Evolutionary conservation across 768 basidiomycete species (phyloP).

Genomic region (Termitomyces sp.): DNA sequence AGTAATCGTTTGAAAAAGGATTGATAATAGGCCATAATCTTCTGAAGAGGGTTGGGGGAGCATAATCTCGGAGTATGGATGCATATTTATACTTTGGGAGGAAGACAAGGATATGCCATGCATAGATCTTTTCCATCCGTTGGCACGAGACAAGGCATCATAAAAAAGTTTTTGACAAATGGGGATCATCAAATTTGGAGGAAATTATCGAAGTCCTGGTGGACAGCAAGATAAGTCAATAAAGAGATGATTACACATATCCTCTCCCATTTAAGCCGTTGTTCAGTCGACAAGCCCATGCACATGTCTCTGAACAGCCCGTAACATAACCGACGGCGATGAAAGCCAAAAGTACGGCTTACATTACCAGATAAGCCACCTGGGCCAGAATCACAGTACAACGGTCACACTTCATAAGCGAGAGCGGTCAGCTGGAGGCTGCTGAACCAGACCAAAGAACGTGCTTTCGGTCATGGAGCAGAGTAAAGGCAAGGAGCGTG

Average conservation of each 20-base stretch:
- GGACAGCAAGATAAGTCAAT: background rate
- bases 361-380: background rate
- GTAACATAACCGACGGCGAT: background rate
- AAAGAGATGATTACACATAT: conserved; percentile 12
- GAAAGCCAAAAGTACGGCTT: background rate
- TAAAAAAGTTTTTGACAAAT: conserved; percentile 12
- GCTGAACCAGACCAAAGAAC: background rate
- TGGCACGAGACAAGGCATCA: conserved; percentile 7
- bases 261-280: background rate
- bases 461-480: background rate
- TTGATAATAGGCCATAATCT: conserved; percentile 9
- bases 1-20: conserved; percentile 19
- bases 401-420: background rate
- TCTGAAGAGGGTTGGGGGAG: background rate
- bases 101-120: conserved; percentile 1
- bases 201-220: background rate
- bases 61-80: background rate
- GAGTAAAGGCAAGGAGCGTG: background rate
- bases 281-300: background rate
- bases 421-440: background rate
- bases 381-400: background rate
- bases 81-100: conserved; percentile 13
- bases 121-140: background rate
- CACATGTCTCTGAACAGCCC: background rate
- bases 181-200: conserved; percentile 4